Percentiles rank a stretch among this genome's conserved stretches.
Evolutionary conservation across 2,329 filamentous ascomycete species (phyloP).

Genomic region (Phaeosphaeriaceae sp.): DNA sequence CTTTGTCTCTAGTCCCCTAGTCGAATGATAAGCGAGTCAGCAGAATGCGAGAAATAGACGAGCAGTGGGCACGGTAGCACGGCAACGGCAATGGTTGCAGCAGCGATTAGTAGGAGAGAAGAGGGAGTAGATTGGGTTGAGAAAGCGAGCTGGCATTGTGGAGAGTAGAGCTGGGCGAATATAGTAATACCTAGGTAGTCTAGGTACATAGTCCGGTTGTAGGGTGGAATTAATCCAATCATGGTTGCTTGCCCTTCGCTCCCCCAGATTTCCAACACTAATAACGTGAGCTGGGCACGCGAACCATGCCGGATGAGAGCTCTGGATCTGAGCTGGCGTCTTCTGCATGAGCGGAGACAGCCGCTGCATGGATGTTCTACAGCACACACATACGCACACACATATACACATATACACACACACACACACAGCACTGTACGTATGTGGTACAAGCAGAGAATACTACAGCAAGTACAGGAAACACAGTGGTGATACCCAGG

Average conservation of each 20-base stretch:
- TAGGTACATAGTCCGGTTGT: slow-evolving; percentile 8
- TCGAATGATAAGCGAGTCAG: slow-evolving; percentile 39
- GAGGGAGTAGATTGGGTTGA: no score
- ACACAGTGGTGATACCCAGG: no score
- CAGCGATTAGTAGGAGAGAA: slow-evolving; percentile 5
- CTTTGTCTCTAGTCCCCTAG: slow-evolving; percentile 28
- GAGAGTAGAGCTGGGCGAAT: slow-evolving; percentile 11
- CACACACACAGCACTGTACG: no score
- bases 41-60: slow-evolving; percentile 14
- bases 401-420: no score
- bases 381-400: no score
- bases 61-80: slow-evolving; percentile 15
- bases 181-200: no score
- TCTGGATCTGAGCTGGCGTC: slow-evolving; percentile 28
- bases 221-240: slow-evolving; percentile 32
- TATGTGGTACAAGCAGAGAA: no score
- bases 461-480: no score
- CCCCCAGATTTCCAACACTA: slow-evolving; percentile 29
- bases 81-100: slow-evolving; percentile 8
- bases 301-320: slow-evolving; percentile 22
- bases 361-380: slow-evolving; percentile 16
- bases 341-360: slow-evolving; percentile 29
- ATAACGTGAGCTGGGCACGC: slow-evolving; percentile 14
- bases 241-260: slow-evolving; percentile 18
- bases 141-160: slow-evolving; percentile 4